phyloP scores from a whole-genome alignment of 2,329 filamentous ascomycete species.

The Apiospora saccharicola region DNA sequence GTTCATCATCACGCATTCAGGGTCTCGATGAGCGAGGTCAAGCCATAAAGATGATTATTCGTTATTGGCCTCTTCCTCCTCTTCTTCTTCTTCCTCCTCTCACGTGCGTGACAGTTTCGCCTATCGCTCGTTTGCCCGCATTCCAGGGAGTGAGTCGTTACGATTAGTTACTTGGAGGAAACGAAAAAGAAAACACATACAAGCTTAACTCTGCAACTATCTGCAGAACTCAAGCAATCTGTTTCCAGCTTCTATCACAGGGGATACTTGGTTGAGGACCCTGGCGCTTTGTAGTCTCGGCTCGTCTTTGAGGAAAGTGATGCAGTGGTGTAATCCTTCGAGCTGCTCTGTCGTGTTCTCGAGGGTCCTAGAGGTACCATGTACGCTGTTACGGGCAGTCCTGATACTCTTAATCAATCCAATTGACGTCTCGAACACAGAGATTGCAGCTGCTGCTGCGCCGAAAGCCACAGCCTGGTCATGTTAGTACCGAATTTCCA shows the following conservation, averaged over 20 bases:
- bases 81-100: no score
- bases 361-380: neutral
- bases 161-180: no score
- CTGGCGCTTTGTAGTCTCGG: neutral
- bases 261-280: neutral
- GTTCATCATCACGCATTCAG: no score
- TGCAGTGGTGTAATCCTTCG: neutral
- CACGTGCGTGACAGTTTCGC: no score
- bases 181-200: no score
- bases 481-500: neutral
- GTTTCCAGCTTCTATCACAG: neutral
- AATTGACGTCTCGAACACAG: neutral
- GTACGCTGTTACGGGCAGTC: neutral
- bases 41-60: no score
- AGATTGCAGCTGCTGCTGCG: neutral
- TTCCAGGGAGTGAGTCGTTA: no score
- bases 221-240: neutral
- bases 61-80: no score
- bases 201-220: no score
- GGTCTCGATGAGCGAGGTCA: no score
- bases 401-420: neutral
- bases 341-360: neutral
- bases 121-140: no score
- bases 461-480: neutral
- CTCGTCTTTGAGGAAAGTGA: neutral